Evolutionary conservation across 192 early-diverging fungal genomes (phyloP), one percentile per base, ranked within the genome.

Genomic region (Backusella australiensis): DNA sequence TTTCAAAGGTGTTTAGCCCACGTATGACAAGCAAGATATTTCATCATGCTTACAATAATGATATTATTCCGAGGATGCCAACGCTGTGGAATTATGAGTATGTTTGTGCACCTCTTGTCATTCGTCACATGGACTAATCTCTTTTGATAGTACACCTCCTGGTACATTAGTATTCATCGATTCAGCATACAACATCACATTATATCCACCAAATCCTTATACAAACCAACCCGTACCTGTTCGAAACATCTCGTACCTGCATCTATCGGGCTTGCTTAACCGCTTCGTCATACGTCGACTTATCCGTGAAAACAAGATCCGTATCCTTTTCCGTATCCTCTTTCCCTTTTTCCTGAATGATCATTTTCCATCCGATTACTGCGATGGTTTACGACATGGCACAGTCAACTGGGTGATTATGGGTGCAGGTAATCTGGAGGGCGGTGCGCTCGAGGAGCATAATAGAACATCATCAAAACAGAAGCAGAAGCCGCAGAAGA

Each of bases 111-210:
- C 17, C 29, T 8, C 19, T 32, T 36, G 0, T 32, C 11, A 32
- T 34, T 34, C 15, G 0, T 42, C 70, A 49, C 17, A 49, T 49
- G 46, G 3, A 32, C 32, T 32, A 32, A 32, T 32, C 32, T 32
- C 32, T 32, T 32, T 3, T 0, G n/a, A 80, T 69, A 84, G 84
- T 15, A 87, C 83, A 3, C 86, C 84, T n/a, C 87, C 87, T n/a
- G 87, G 87, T 0, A 87, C 86, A 9, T 68, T 89, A 23, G 87
- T 89, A 6, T 89, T 86, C 72, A 87, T 89, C 21, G 86, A 86
- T 59, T 80, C 84, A 17, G 73, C 81, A 21, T 81, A 78, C 44
- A 83, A 72, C 14, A 76, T 89, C 35, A 84, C 81, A 2, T 56
- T 89, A 38, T 89, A 87, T 77, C 87, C 87, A 23, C 87, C 87